Percentiles rank a stretch among this genome's conserved stretches.
These are phyloP conservation scores for Chloropicon primus DNA, from an alignment of 139 green algal genomes.

Conservation along the genomic window DNA sequence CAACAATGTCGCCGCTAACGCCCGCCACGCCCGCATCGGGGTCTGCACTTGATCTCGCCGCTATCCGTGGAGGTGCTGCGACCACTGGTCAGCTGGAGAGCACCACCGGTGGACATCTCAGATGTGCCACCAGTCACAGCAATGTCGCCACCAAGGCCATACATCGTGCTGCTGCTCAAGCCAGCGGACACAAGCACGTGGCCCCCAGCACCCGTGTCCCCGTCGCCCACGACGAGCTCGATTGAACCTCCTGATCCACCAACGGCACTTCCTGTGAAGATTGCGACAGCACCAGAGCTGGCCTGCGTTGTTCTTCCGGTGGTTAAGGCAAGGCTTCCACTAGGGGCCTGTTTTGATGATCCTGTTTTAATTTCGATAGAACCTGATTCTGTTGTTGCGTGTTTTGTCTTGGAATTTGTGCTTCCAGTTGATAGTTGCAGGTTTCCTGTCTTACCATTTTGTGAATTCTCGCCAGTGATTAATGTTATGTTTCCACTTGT, in stretches of 20 bases:
- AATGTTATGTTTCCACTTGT: not conserved
- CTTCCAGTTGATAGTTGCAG: not conserved
- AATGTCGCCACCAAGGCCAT: not conserved
- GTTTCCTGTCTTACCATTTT: not conserved
- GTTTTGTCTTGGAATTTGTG: not conserved
- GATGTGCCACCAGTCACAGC: not conserved
- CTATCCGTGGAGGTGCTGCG: not conserved
- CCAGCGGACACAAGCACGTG: not conserved
- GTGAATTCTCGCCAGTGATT: not conserved
- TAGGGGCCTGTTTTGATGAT: not conserved
- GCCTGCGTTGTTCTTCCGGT: not conserved
- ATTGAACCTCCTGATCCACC: not conserved
- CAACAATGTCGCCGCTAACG: not conserved
- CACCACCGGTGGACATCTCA: not conserved
- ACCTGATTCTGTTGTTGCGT: not conserved
- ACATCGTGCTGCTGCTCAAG: not conserved
- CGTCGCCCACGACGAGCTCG: not conserved
- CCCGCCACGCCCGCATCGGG: not conserved
- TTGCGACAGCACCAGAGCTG: not conserved
- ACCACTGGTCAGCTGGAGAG: not conserved
- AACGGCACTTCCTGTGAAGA: not conserved
- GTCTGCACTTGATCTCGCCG: not conserved
- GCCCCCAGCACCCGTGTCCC: not conserved
- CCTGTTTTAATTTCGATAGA: not conserved
- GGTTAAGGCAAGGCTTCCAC: not conserved